phyloP scores from a whole-genome alignment of 2,329 filamentous ascomycete species.

The Aspergillus viridinutans region DNA sequence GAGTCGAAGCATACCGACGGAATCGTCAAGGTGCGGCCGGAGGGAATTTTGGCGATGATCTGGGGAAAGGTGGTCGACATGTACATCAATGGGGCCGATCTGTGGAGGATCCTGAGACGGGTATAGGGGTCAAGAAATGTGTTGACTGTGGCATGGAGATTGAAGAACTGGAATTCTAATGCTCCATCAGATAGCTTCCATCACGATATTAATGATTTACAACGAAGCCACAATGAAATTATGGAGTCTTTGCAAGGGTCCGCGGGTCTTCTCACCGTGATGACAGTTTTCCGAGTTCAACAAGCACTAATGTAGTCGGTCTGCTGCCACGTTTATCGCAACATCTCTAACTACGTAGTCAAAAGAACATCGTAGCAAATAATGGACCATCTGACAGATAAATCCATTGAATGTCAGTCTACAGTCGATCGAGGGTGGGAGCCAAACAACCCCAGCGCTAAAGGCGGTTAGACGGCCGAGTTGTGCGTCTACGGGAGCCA shows the following conservation, averaged over 20 bases:
- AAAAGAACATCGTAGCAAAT: not conserved
- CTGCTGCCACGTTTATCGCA: not conserved
- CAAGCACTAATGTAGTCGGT: not conserved
- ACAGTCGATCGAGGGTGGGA: constrained; percentile 3
- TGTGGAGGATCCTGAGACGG: constrained; percentile 55
- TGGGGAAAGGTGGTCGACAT: constrained; percentile 67
- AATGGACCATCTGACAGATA: not conserved
- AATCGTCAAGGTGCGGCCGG: constrained; percentile 52
- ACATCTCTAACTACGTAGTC: not conserved
- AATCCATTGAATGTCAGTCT: not conserved
- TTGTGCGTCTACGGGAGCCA: constrained; percentile 19
- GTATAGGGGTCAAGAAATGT: constrained; percentile 65
- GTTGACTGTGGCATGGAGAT: constrained; percentile 65
- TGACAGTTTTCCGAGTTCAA: not conserved
- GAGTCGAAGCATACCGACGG: constrained; percentile 82
- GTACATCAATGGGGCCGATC: constrained; percentile 77
- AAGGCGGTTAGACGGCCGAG: constrained; percentile 18
- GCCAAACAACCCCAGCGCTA: constrained; percentile 17
- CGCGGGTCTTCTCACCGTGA: not conserved
- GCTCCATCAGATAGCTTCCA: not conserved
- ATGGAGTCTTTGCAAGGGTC: not conserved
- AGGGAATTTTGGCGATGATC: constrained; percentile 68
- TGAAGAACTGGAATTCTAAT: constrained; percentile 61
- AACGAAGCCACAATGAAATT: not conserved
- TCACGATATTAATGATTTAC: not conserved